These are phyloP conservation scores for Cryptococcus floricola DNA, from an alignment of 1,284 basidiomycete genomes.

Conservation along the genomic window DNA sequence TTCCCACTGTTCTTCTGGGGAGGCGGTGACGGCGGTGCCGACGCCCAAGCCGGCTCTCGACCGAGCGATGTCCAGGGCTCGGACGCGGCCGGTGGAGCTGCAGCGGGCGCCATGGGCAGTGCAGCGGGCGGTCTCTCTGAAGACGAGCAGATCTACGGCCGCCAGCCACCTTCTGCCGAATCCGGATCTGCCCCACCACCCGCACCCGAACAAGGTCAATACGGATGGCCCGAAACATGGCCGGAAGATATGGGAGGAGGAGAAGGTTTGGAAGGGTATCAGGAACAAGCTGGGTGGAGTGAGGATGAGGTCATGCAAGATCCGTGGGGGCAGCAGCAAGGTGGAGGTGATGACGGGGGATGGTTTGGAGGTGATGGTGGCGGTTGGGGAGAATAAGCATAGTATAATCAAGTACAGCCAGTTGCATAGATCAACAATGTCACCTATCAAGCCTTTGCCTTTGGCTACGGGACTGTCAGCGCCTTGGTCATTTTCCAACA, in stretches of 20 bases:
- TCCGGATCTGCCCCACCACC: neutral
- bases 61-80: constrained; percentile 6
- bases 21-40: constrained; percentile 37
- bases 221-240: neutral
- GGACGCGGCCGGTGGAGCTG: constrained; percentile 9
- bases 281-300: constrained; percentile 18
- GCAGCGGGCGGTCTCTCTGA: constrained; percentile 25
- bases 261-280: constrained; percentile 19
- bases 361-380: constrained; percentile 25
- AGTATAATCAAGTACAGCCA: neutral
- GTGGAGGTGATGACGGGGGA: constrained; percentile 17
- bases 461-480: constrained; percentile 20
- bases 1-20: constrained; percentile 49
- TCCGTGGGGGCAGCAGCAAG: constrained; percentile 26
- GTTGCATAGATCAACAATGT: constrained; percentile 1
- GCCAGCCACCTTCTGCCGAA: constrained; percentile 11
- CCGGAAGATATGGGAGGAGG: constrained; percentile 14
- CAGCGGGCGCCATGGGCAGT: constrained; percentile 27
- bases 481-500: neutral
- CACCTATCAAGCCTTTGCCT: constrained; percentile 27
- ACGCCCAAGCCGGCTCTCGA: constrained; percentile 9
- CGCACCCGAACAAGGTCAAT: constrained; percentile 6
- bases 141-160: constrained; percentile 44
- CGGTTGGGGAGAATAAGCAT: constrained; percentile 36
- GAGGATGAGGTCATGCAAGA: constrained; percentile 35